Evolutionary conservation across 768 basidiomycete species (phyloP).

Genomic region (Calocera cornea): DNA sequence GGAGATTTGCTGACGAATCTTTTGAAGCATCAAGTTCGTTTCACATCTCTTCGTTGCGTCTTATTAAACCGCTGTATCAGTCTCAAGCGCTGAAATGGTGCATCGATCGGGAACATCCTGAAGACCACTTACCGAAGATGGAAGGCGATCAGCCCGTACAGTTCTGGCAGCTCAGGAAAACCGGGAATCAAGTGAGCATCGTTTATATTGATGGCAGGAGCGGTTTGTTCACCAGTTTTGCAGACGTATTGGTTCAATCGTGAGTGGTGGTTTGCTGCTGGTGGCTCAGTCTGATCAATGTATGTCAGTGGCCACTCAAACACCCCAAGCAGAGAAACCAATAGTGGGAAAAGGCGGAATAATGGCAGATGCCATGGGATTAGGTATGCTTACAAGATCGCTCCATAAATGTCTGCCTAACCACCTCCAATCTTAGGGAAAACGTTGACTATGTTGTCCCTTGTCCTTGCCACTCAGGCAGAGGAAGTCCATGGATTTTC

Average conservation of each 20-base stretch:
- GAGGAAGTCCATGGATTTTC: slow-evolving; percentile 45
- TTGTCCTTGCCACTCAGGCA: slow-evolving; percentile 62
- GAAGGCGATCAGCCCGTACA: slow-evolving; percentile 65
- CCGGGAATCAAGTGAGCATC: slow-evolving; percentile 41
- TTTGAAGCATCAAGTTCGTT: slow-evolving; percentile 63
- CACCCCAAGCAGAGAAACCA: slow-evolving; percentile 52
- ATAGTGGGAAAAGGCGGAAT: slow-evolving; percentile 70
- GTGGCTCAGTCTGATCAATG: slow-evolving; percentile 6
- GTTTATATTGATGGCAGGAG: background rate
- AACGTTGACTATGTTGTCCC: slow-evolving; percentile 75
- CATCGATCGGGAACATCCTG: slow-evolving; percentile 64
- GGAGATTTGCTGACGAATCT: slow-evolving; percentile 60
- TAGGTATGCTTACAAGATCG: slow-evolving; percentile 28
- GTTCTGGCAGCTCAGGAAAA: slow-evolving; percentile 68
- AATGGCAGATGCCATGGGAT: slow-evolving; percentile 81
- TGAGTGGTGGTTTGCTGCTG: slow-evolving; percentile 22
- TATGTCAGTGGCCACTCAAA: slow-evolving; percentile 59
- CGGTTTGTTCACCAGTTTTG: background rate
- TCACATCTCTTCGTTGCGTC: background rate
- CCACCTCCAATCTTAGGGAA: slow-evolving; percentile 51
- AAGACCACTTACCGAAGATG: slow-evolving; percentile 39
- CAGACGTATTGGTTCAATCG: slow-evolving; percentile 58
- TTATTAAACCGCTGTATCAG: slow-evolving; percentile 26
- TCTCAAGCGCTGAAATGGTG: slow-evolving; percentile 81
- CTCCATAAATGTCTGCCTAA: background rate